These are phyloP conservation scores for Strobilomyces confusus DNA, from an alignment of 768 basidiomycete genomes.

Conservation along the genomic window DNA sequence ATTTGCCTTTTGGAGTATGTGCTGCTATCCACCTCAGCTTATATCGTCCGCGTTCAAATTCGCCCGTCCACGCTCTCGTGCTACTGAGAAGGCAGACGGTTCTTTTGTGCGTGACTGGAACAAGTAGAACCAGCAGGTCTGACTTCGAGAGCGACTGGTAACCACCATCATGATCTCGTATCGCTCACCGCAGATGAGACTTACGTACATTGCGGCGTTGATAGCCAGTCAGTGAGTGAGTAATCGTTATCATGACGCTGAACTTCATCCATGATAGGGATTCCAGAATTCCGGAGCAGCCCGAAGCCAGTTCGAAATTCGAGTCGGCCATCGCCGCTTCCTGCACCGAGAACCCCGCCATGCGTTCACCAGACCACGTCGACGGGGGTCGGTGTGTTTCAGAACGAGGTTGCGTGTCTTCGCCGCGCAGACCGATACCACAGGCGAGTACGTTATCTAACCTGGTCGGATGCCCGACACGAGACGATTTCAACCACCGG, in stretches of 20 bases:
- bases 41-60: background rate
- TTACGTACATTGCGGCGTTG: slow-evolving; percentile 7
- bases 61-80: background rate
- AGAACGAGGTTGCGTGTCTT: background rate
- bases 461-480: background rate
- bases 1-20: slow-evolving; percentile 16
- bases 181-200: background rate
- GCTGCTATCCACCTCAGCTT: no score
- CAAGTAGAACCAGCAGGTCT: background rate
- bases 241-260: slow-evolving; percentile 13
- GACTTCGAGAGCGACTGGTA: background rate
- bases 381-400: slow-evolving; percentile 11
- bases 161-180: background rate
- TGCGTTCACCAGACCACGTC: background rate
- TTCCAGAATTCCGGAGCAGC: slow-evolving; percentile 2
- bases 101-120: background rate
- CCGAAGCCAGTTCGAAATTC: background rate
- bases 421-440: background rate
- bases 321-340: background rate
- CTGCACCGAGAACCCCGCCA: background rate
- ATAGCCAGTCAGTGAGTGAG: background rate
- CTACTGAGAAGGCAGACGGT: background rate
- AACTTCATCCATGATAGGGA: background rate
- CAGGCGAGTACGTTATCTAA: background rate
- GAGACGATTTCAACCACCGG: no score